A percentile compares a stretch with the other conserved stretches of the same genome.
These are phyloP conservation scores for Coccomyxa sp. DNA, from an alignment of 139 green algal genomes.

Conservation along the genomic window DNA sequence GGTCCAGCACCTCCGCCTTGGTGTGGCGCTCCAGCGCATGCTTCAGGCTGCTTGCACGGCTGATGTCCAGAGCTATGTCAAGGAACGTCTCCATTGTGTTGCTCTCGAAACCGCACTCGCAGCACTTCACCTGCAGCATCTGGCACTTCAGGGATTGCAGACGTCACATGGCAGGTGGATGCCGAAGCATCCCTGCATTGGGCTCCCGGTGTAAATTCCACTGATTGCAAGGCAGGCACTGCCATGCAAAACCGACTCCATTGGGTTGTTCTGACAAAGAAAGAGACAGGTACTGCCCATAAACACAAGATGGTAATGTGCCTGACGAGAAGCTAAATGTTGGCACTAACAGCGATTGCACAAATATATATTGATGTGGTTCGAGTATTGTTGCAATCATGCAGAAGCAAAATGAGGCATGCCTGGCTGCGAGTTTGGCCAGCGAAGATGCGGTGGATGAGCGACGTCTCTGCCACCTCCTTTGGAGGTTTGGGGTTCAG, in stretches of 20 bases:
- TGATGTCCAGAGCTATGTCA: constrained; percentile 88
- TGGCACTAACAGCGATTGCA: too few relatives aligned
- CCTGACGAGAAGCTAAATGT: too few relatives aligned
- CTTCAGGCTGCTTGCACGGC: constrained; percentile 44
- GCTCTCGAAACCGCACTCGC: constrained; percentile 70
- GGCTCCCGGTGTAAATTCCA: too few relatives aligned
- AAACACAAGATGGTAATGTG: too few relatives aligned
- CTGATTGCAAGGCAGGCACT: too few relatives aligned
- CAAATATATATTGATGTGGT: too few relatives aligned
- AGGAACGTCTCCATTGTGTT: constrained; percentile 89
- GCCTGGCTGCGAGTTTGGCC: constrained; percentile 82
- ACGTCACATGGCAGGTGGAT: too few relatives aligned
- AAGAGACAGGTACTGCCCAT: too few relatives aligned
- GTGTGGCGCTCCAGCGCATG: constrained; percentile 70
- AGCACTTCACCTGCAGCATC: constrained; percentile 74
- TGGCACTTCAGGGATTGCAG: neutral
- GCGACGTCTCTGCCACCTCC: constrained; percentile 61
- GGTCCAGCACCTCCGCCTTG: constrained; percentile 57
- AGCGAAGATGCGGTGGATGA: constrained; percentile 89
- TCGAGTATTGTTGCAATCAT: too few relatives aligned
- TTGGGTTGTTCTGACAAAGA: too few relatives aligned
- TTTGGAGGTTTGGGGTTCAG: constrained; percentile 53
- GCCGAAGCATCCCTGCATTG: too few relatives aligned
- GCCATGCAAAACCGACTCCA: neutral
- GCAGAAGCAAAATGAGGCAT: neutral